These are phyloP conservation scores for Diaporthe sp. DNA, from an alignment of 2,329 filamentous ascomycete genomes.

Conservation along the genomic window DNA sequence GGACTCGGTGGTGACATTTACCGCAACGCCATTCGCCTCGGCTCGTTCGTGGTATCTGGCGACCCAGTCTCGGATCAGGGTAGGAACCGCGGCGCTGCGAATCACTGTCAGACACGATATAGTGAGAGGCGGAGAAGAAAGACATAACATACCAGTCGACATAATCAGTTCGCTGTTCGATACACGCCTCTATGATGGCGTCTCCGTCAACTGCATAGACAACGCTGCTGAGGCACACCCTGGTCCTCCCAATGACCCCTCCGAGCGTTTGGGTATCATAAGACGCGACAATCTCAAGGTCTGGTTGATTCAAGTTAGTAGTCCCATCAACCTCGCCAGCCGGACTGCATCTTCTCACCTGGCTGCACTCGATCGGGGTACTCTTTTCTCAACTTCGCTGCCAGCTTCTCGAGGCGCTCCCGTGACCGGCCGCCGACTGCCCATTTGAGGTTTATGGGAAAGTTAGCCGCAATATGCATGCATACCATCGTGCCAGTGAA, in stretches of 20 bases:
- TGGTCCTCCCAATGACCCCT: constrained; percentile 22
- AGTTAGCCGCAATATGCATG: constrained; percentile 20
- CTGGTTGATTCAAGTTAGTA: not conserved
- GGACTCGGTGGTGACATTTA: not conserved
- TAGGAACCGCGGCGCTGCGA: constrained; percentile 14
- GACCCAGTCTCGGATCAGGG: constrained; percentile 26
- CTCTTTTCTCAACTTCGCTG: constrained; percentile 6
- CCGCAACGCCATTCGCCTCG: constrained; percentile 23
- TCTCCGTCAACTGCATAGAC: constrained; percentile 32
- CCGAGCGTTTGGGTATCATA: constrained; percentile 8
- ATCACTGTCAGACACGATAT: not conserved
- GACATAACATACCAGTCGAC: constrained; percentile 20
- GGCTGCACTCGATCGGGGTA: constrained; percentile 29
- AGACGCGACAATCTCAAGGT: constrained; percentile 26
- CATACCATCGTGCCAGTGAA: constrained; percentile 26
- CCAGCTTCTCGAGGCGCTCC: constrained; percentile 14
- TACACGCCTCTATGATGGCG: constrained; percentile 8
- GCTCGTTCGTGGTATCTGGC: constrained; percentile 19
- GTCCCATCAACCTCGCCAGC: not conserved
- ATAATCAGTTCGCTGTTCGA: constrained; percentile 30
- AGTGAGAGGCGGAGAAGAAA: not conserved
- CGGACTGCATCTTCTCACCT: not conserved
- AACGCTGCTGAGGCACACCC: constrained; percentile 29
- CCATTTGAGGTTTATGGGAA: constrained; percentile 10
- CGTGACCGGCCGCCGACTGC: constrained; percentile 13